Evolutionary conservation across 2,329 filamentous ascomycete genomes (phyloP), one percentile per base, ranked within the genome.

Genomic region (Thielaviopsis populi): DNA sequence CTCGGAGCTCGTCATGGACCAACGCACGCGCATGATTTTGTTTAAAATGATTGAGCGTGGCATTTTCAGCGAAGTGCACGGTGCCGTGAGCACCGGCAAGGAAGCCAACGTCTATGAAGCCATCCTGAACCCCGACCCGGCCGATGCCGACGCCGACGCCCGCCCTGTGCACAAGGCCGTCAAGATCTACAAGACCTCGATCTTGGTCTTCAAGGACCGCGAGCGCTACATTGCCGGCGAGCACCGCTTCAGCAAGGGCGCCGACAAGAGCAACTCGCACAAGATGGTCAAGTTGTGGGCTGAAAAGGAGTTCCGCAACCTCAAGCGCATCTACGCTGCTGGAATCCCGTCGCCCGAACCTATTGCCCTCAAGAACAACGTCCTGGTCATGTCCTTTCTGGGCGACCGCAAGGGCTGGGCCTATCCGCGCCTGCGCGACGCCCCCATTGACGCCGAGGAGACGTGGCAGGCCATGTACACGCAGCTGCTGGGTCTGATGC

Each of bases 251-350:
- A 84, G 89, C 69, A 81, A 85, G 67, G 92, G 92, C 60, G 94
- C 92, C 72, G 94, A 92, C 76, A 97, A 96, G 78, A 88, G 88
- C 68, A 95, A 91, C 75, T 96, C 91, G 76, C 84, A 91, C 59
- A 91, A 92, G 69, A 97, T 97, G 92, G 92, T 99, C 69, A 95
- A 96, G 75, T 80, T 96, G 27, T 99, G 94, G 94, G 95, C 95
- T 0, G 92, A 99, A 76, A 99, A 99, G 76, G 94, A 99, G 76
- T 95, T 95, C 77, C 84, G 94, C 50, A 99, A 99, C 75, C 75
- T 99, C 70, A 86, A 90, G 69, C 82, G 94, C 64, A 86, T 99
- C 67, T 79, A 95, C 73, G 78, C 83, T 5, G 87, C 91, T 7
- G 89, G 88, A 7, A 96, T 99, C 63, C 88, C 91, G 5, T 95